Evolutionary conservation across 208 protist genomes (phyloP), one percentile per base, ranked within the genome.

Genomic region (Acanthamoeba rhysodes): DNA sequence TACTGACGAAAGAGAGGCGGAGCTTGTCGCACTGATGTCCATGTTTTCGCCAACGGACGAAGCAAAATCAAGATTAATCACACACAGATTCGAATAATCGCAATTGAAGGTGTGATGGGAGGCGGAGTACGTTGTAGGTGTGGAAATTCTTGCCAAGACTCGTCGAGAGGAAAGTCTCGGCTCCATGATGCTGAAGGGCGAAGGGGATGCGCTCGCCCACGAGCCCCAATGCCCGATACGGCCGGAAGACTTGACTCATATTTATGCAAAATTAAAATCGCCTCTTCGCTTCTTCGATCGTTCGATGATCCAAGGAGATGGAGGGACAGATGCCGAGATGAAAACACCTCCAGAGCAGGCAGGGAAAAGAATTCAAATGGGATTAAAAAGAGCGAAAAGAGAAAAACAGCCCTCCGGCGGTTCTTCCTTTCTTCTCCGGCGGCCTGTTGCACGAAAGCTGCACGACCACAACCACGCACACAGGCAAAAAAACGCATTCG

Each of bases 81-180:
- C 16, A 57, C 1, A 20, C 6, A 57, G 9, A 12, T 12, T 57
- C 16, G 16, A 20, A 20, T 57, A 88, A 59, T 68, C 32, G 57
- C 16, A 22, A 68, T 66, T 0, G 45, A 14, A 90, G 2, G 41
- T 4, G 48, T 16, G 53, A 18, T 14, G 16, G 9, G 10, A 12
- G 64, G 37, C 22, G 62, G 16, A 29, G n/a, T 93, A 96, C 95
- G 57, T 93, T 78, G 78, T 90, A 96, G 50, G 92, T 87, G 29
- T 96, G 95, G 41, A 88, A 96, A 62, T 10, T 87, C 32, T 87
- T 78, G 68, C 90, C 95, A 27, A 95, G 66, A 59, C 87, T 70
- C 14, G 72, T 88, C 2, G 90, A 95, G 66, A 96, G 24, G 72
- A 90, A 96, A 55, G 59, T 50, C 18, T 90, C 68, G 14, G 59